Base-by-base conservation (phyloP, 768 basidiomycete genomes). In the Amyloporia xantha region DNA sequence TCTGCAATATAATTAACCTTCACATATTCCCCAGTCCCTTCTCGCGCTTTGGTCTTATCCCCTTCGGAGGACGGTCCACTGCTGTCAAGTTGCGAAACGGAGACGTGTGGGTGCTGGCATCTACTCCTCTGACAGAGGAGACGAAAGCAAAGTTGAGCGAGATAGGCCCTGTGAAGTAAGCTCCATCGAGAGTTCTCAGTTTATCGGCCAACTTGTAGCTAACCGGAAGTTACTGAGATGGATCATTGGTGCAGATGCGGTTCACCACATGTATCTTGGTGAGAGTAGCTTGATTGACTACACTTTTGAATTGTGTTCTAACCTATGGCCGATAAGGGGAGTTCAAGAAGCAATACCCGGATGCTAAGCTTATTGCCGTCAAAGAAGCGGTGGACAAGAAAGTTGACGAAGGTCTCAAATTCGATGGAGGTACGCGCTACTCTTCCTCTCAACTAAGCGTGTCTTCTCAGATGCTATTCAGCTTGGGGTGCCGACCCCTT, bases 61-160 rank as follows among this genome's bases (percentile, higher is more conserved):
- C 89, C 3, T 68, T 92, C 24, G 92, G 92, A 1, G 90, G 91
- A 17, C 72, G 92, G 39, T 83, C 88, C 5, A 94, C 91, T 0
- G 92, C 90, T 0, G 71, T 94, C 57, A 79, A 74, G 64, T 71
- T 93, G 20, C 66, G 66, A 33, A 74, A 76, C 43, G 81, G 84
- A 30, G 81, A 77, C 11, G 81, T 93, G 23, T 93, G 88, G 80
- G 72, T 92, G 11, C 70, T 91, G n/a, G 90, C 87, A 0, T 91
- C 88, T 1, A 84, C 84, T 6, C 84, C 86, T 0, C 67, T 89
- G 46, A 76, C 78, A 30, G 67, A 69, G 2, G 79, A 79, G 23
- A 91, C 88, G 2, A 83, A 82, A 59, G 50, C 65, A 3, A 81
- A 76, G 39, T 64, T 91, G 7, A 71, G 78, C 40, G 70, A 73